These are phyloP conservation scores for Goffeauzyma gilvescens DNA, from an alignment of 768 basidiomycete species.

Conservation along the genomic window DNA sequence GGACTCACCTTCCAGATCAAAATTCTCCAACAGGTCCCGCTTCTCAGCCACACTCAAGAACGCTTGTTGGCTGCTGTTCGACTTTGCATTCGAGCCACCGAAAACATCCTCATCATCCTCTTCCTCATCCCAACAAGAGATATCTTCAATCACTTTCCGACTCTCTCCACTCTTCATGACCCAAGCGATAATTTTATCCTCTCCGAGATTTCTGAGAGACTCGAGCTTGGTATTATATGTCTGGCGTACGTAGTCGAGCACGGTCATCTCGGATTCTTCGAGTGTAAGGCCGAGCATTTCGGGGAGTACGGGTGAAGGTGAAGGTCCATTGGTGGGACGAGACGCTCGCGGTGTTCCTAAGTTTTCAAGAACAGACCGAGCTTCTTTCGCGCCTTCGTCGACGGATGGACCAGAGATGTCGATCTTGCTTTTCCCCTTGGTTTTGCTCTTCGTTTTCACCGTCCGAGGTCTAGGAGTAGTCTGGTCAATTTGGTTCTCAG, in stretches of 20 bases:
- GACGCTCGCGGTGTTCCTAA: slow-evolving; percentile 1
- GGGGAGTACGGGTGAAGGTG: background rate
- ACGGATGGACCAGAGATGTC: too few relatives aligned
- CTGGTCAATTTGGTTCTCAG: too few relatives aligned
- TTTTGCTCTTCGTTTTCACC: too few relatives aligned
- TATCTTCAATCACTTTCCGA: slow-evolving; percentile 4
- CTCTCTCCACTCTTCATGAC: slow-evolving; percentile 1
- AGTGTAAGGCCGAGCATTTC: slow-evolving; percentile 2
- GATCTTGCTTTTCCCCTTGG: too few relatives aligned
- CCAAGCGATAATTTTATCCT: slow-evolving; percentile 8
- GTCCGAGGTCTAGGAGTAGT: too few relatives aligned
- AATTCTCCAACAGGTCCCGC: slow-evolving; percentile 26
- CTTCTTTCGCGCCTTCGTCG: slow-evolving; percentile 7
- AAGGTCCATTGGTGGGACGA: background rate
- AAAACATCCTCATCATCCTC: too few relatives aligned
- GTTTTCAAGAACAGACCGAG: slow-evolving; percentile 5
- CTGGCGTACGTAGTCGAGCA: slow-evolving; percentile 5
- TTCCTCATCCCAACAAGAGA: background rate
- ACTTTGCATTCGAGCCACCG: too few relatives aligned
- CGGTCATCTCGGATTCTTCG: slow-evolving; percentile 7
- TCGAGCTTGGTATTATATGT: background rate
- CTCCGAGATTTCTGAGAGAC: slow-evolving; percentile 2
- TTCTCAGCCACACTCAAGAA: slow-evolving; percentile 16
- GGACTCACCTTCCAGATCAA: slow-evolving; percentile 30
- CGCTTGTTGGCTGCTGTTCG: background rate